Evolutionary conservation across 2,329 filamentous ascomycete genomes (phyloP).

Genomic region (Lecanicillium sp.): DNA sequence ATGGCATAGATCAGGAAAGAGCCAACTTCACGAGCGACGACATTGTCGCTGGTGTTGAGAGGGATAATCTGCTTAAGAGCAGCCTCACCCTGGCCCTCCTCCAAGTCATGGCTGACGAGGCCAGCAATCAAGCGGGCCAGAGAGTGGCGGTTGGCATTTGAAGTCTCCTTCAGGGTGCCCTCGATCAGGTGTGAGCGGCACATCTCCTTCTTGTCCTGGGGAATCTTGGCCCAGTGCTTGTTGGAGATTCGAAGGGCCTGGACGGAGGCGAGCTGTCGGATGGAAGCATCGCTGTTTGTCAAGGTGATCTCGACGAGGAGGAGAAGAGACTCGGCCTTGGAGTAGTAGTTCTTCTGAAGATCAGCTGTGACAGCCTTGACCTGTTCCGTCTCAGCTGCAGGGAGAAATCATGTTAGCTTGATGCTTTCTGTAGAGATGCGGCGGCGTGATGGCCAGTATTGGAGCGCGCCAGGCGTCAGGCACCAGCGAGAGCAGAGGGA

Average conservation of each 20-base stretch:
- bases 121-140: slow-evolving; percentile 81
- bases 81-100: slow-evolving; percentile 67
- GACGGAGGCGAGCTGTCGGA: slow-evolving; percentile 86
- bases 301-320: slow-evolving; percentile 84
- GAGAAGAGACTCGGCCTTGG: slow-evolving; percentile 73
- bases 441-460: too few species aligned
- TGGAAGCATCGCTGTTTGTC: slow-evolving; percentile 61
- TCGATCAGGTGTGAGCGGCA: slow-evolving; percentile 80
- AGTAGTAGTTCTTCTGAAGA: slow-evolving; percentile 91
- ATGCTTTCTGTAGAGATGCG: too few species aligned
- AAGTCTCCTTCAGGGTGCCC: slow-evolving; percentile 72
- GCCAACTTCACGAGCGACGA: slow-evolving; percentile 79
- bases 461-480: too few species aligned
- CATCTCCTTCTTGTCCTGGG: slow-evolving; percentile 67
- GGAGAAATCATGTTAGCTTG: slow-evolving; percentile 26
- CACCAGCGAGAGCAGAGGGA: too few species aligned
- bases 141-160: slow-evolving; percentile 72
- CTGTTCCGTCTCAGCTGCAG: slow-evolving; percentile 73
- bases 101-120: slow-evolving; percentile 77
- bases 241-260: slow-evolving; percentile 75
- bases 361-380: slow-evolving; percentile 86
- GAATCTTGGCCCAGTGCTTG: slow-evolving; percentile 77
- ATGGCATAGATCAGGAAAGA: slow-evolving; percentile 91
- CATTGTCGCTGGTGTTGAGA: slow-evolving; percentile 66
- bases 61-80: slow-evolving; percentile 73